Base-by-base conservation (phyloP, 805 yeast species). In the Ogataea henricii region DNA sequence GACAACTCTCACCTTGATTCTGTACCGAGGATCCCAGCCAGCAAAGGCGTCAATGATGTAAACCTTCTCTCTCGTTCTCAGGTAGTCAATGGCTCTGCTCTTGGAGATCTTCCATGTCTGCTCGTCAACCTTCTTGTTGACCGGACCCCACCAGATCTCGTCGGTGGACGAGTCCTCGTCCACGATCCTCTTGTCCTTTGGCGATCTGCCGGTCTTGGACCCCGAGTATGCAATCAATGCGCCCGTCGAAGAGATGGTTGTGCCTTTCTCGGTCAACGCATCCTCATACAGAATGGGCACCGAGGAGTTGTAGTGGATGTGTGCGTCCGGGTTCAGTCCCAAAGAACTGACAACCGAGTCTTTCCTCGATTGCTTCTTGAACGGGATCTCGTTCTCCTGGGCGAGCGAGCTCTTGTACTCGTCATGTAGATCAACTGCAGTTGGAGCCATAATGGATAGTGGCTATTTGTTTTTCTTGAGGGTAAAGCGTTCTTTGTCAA, bases 111-210 rank as follows among this genome's bases (percentile, higher is more conserved):
- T 81, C 98, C 98, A 92, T 18, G 97, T 90, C 67, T 85, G 83
- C 72, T 89, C 96, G 51, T 89, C 86, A 60, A 92, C 91, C 73
- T 92, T 88, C 73, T 87, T 89, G 77, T 92, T 92, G 58, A 92
- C 99, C 2, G 98, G 98, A 21, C 99, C 99, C 99, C 99, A 92
- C 99, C 99, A 92, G 60, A 92, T 82, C 64, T 91, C 76, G 49
- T 88, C 79, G 51, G 79, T 72, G 33, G 97, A 89, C 43, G 94
- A 78, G 60, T 81, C 86, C 76, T 94, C 98, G 63, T 91, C 97
- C 54, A 92, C 97, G 68, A 92, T 89, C 75, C 99, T 87, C 72
- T 92, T 92, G 74, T 92, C 99, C 76, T 87, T 88, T 68, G 99
- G 99, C 29, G 97, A 92, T 73, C 99, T 86, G 64, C 99, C 99